phyloP scores from a whole-genome alignment of 169 alveolate species.

The Plasmodium vinckei region DNA sequence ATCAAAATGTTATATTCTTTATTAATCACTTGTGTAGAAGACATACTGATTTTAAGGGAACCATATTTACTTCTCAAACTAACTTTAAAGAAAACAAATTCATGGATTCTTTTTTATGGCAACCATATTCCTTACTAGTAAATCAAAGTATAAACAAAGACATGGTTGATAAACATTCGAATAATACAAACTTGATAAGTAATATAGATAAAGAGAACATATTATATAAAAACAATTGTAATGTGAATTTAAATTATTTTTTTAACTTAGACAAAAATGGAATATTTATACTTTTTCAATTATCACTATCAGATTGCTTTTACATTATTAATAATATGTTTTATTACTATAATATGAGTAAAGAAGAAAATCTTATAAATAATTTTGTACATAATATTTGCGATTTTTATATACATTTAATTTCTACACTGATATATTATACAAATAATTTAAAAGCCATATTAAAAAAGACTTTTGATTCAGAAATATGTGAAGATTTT shows the following conservation, averaged over 20 bases:
- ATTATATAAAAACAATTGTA: too few species aligned
- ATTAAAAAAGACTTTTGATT: not conserved
- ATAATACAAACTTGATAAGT: too few species aligned
- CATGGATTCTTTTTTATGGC: too few species aligned
- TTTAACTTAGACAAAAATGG: conserved; percentile 54
- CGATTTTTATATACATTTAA: conserved; percentile 44
- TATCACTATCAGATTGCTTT: conserved; percentile 22
- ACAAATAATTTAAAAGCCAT: conserved; percentile 4
- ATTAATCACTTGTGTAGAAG: too few species aligned
- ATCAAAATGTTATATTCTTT: too few species aligned
- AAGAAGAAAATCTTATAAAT: conserved; percentile 3
- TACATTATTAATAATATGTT: conserved; percentile 17
- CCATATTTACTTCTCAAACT: too few species aligned
- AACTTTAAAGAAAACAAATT: too few species aligned
- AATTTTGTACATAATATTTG: conserved; percentile 21
- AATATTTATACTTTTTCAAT: conserved; percentile 35
- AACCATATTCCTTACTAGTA: too few species aligned
- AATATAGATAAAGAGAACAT: too few species aligned
- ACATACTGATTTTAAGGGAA: too few species aligned
- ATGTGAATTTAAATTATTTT: conserved; percentile 2
- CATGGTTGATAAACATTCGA: too few species aligned
- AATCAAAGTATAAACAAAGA: too few species aligned
- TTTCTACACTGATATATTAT: conserved; percentile 5
- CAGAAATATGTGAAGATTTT: not conserved
- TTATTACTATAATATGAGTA: conserved; percentile 4